Conservation (phyloP, 2,329 filamentous ascomycete genomes). For the Neofusicoccum umdonicola region DNA sequence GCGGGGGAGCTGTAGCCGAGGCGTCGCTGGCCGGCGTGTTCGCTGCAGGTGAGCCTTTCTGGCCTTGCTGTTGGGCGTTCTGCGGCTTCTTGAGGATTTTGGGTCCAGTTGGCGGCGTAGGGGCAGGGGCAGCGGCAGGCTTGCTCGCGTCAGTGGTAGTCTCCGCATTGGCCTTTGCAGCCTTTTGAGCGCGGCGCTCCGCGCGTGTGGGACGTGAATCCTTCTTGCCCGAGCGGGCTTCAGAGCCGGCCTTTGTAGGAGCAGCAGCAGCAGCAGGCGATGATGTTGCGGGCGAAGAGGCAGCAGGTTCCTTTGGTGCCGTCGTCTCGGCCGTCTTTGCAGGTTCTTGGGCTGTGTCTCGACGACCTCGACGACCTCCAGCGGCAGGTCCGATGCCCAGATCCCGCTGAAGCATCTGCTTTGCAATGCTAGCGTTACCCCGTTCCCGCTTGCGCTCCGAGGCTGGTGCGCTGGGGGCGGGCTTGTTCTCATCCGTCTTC, state of each 20-base stretch:
- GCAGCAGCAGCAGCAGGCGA: conserved; percentile 21
- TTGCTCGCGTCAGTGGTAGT: conserved; percentile 33
- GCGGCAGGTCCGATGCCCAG: conserved; percentile 52
- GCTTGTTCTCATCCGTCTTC: conserved; percentile 15
- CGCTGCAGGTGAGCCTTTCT: conserved; percentile 19
- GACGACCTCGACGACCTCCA: conserved; percentile 41
- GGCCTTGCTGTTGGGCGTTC: conserved; percentile 21
- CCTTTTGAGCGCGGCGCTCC: conserved; percentile 39
- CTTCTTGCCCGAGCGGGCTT: conserved; percentile 32
- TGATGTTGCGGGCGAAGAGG: conserved; percentile 1
- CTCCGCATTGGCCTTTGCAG: conserved; percentile 35
- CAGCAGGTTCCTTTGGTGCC: conserved; percentile 26
- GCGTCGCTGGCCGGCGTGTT: background rate
- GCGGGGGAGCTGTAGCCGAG: background rate
- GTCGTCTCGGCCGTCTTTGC: conserved; percentile 28
- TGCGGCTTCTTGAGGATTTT: conserved; percentile 19
- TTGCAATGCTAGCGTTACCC: conserved; percentile 52
- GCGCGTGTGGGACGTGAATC: conserved; percentile 35
- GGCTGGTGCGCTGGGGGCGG: conserved; percentile 27
- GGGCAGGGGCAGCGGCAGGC: conserved; percentile 24
- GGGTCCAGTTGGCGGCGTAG: conserved; percentile 17
- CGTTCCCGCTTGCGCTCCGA: conserved; percentile 53
- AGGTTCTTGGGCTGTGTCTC: conserved; percentile 12
- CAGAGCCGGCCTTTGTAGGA: background rate
- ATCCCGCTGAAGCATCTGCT: conserved; percentile 62